phyloP scores from a whole-genome alignment of 2,329 filamentous ascomycete genomes.

The Colletotrichum euphorbiae region DNA sequence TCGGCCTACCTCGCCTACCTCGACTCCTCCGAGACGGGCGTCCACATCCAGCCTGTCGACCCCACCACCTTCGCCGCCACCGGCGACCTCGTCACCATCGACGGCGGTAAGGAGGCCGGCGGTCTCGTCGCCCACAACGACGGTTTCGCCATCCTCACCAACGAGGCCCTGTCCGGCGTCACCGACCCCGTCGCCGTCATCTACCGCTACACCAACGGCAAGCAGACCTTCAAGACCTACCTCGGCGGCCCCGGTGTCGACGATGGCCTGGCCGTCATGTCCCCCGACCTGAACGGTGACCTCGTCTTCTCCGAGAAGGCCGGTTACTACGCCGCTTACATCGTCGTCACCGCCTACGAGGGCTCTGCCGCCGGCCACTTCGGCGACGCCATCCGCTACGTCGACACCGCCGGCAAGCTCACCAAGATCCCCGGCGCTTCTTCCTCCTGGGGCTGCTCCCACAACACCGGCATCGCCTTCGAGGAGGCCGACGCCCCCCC shows the following conservation, averaged over 20 bases:
- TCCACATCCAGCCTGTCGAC: constrained; percentile 68
- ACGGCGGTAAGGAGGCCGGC: constrained; percentile 68
- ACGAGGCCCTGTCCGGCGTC: constrained; percentile 65
- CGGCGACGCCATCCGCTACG: constrained; percentile 62
- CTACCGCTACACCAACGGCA: constrained; percentile 68
- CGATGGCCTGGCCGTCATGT: constrained; percentile 58
- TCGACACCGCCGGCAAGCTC: constrained; percentile 62
- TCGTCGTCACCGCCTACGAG: constrained; percentile 69
- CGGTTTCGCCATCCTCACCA: constrained; percentile 72
- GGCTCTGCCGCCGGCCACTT: constrained; percentile 67
- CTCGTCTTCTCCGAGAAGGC: constrained; percentile 68
- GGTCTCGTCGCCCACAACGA: constrained; percentile 72
- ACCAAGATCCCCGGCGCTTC: constrained; percentile 63
- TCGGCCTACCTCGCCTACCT: constrained; percentile 71
- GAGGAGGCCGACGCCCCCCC: constrained; percentile 69
- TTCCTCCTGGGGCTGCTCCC: constrained; percentile 70
- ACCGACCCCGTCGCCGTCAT: constrained; percentile 65
- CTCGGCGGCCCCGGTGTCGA: constrained; percentile 68
- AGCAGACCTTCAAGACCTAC: constrained; percentile 68
- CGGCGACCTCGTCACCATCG: constrained; percentile 62
- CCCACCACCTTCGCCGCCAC: constrained; percentile 65
- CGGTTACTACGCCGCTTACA: constrained; percentile 70
- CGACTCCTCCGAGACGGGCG: constrained; percentile 64
- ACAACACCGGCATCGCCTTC: constrained; percentile 74
- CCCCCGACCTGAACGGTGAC: constrained; percentile 72